Base-by-base conservation (phyloP, 2,329 filamentous ascomycete species). In the Fusarium subtropicale region DNA sequence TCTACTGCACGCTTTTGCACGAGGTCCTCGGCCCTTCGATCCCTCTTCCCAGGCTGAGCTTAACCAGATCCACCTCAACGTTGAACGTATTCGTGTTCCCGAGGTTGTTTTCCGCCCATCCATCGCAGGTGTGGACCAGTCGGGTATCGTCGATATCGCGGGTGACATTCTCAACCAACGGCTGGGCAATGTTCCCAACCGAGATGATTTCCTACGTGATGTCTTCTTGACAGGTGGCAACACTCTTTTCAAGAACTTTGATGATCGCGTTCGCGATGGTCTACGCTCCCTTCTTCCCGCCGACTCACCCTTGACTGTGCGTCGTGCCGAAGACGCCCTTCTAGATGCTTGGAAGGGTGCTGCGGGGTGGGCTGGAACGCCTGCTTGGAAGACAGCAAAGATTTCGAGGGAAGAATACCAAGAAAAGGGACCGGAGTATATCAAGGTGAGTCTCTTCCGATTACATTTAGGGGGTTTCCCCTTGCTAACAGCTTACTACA, bases 141-240 rank as follows among this genome's bases (percentile, higher is more conserved):
- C 95, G 2, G 96, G 96, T 30, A 88, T 99, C 52, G 87, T 97
- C 20, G 96, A 99, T 79, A 97, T 98, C 60, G 92, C 92, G 0
- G 91, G 93, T 18, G 93, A 97, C 75, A 96, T 99, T 67, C 84
- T 98, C 26, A 93, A 88, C 46, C 92, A 97, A 80, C 90, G 96
- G 5, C 88, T 98, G 15, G 85, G 82, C 20, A 82, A 83, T 50
- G 75, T 88, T 55, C 69, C 80, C 22, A 79, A 88, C 69, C 88
- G 90, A 60, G 86, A 91, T 70, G 88, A 88, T 45, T 89, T 97
- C 44, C 81, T 97, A 24, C 89, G 88, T 46, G 95, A 99, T 77
- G 87, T 99, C 38, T 98, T 99, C 82, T 81, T 98, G 41, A 98
- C 95, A 0, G 95, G 96, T n/a, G 96, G 97, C 18, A 95, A 95